These are phyloP conservation scores for Russula compacta DNA, from an alignment of 768 basidiomycete genomes.

Conservation along the genomic window DNA sequence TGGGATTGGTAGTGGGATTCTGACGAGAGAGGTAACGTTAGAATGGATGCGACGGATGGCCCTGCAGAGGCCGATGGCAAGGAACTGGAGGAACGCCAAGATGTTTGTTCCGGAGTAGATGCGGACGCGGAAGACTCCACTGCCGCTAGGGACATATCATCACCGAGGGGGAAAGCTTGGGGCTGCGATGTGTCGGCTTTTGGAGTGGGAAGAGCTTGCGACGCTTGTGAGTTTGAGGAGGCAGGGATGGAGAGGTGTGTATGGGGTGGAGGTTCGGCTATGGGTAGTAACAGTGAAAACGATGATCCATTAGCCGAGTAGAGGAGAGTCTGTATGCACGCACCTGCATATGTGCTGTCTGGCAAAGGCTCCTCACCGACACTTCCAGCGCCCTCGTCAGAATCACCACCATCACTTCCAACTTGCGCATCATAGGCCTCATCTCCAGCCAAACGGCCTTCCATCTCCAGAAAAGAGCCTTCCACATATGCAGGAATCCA, in stretches of 20 bases:
- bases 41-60: background rate
- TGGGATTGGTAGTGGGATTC: background rate
- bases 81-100: background rate
- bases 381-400: background rate
- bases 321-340: background rate
- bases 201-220: background rate
- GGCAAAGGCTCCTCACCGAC: background rate
- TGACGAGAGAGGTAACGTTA: background rate
- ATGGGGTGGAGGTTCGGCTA: background rate
- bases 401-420: background rate
- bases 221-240: background rate
- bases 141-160: background rate
- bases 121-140: no score
- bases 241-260: background rate
- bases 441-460: constrained; percentile 3
- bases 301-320: background rate
- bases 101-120: background rate
- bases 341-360: background rate
- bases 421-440: background rate
- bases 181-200: background rate
- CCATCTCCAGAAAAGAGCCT: constrained; percentile 19
- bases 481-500: background rate
- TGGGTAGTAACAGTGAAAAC: background rate
- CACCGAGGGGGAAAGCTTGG: background rate
- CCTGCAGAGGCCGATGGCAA: background rate